Percentiles rank a stretch among this genome's conserved stretches.
phyloP scores from a whole-genome alignment of 2,329 filamentous ascomycete species.

The Cercospora nicotianae region DNA sequence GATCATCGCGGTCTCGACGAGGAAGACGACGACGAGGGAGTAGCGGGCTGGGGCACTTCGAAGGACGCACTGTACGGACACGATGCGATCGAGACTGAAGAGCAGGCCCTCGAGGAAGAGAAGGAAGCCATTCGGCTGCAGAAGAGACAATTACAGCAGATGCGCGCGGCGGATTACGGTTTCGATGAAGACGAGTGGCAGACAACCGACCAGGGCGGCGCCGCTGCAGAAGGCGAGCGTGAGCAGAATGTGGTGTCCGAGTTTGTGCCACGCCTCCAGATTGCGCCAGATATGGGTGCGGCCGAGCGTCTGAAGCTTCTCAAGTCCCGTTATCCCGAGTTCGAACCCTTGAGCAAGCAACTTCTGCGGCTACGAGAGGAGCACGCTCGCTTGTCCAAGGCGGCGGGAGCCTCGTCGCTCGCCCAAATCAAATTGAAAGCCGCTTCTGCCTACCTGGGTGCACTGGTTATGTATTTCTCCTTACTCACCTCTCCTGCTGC shows the following conservation, averaged over 20 bases:
- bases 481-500: slow-evolving; percentile 79
- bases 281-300: slow-evolving; percentile 74
- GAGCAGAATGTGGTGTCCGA: slow-evolving; percentile 68
- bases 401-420: slow-evolving; percentile 19
- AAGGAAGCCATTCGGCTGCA: slow-evolving; percentile 84
- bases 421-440: slow-evolving; percentile 69
- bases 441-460: slow-evolving; percentile 79
- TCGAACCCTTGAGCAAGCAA: slow-evolving; percentile 81
- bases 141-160: slow-evolving; percentile 83
- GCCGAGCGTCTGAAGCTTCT: slow-evolving; percentile 76
- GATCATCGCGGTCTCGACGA: slow-evolving; percentile 47
- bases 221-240: slow-evolving; percentile 45
- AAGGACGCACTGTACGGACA: slow-evolving; percentile 81
- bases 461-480: slow-evolving; percentile 91
- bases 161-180: slow-evolving; percentile 89
- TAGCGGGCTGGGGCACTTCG: slow-evolving; percentile 31
- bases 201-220: slow-evolving; percentile 41
- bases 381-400: slow-evolving; percentile 23
- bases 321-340: slow-evolving; percentile 83
- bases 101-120: slow-evolving; percentile 85
- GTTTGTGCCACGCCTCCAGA: slow-evolving; percentile 77
- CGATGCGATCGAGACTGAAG: slow-evolving; percentile 70
- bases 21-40: slow-evolving; percentile 33
- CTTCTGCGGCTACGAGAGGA: slow-evolving; percentile 65
- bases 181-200: slow-evolving; percentile 90